phyloP scores from a whole-genome alignment of 225 moss, liverwort and hornwort genomes.

The Marchantia paleacea region DNA sequence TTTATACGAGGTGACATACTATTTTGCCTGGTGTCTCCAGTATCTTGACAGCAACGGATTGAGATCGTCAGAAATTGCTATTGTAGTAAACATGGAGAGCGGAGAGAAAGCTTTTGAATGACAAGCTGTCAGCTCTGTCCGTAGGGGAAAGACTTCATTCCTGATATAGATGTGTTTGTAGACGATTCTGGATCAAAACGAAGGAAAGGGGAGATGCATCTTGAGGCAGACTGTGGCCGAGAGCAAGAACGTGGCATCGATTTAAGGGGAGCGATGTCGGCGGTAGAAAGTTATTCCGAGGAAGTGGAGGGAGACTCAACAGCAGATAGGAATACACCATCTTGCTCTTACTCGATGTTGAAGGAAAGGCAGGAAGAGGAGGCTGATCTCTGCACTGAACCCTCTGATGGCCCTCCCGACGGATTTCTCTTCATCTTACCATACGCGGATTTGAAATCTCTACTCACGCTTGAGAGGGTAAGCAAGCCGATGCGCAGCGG shows the following conservation, averaged over 20 bases:
- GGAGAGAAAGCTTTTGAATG: background rate
- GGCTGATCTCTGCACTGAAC: background rate
- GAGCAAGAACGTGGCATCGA: background rate
- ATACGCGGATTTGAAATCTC: slow-evolving; percentile 53
- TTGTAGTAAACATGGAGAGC: background rate
- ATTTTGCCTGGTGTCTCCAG: too few relatives aligned
- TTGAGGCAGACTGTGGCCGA: background rate
- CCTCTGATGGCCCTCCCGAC: slow-evolving; percentile 42
- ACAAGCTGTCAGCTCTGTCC: background rate
- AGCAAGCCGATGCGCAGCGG: slow-evolving; percentile 53
- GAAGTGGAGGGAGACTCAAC: background rate
- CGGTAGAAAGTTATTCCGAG: background rate
- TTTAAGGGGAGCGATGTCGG: background rate
- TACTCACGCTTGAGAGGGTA: slow-evolving; percentile 53
- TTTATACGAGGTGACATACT: background rate
- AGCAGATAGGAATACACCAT: background rate
- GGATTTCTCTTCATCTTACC: slow-evolving; percentile 66
- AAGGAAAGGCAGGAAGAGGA: slow-evolving; percentile 1
- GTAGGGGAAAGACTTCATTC: background rate
- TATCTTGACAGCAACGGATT: too few relatives aligned
- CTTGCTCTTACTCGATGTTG: background rate
- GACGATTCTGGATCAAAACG: background rate
- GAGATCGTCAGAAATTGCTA: background rate
- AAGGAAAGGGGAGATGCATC: background rate
- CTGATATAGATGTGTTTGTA: background rate